phyloP scores from a whole-genome alignment of 331 rosid species.

The Acacia concinna region DNA sequence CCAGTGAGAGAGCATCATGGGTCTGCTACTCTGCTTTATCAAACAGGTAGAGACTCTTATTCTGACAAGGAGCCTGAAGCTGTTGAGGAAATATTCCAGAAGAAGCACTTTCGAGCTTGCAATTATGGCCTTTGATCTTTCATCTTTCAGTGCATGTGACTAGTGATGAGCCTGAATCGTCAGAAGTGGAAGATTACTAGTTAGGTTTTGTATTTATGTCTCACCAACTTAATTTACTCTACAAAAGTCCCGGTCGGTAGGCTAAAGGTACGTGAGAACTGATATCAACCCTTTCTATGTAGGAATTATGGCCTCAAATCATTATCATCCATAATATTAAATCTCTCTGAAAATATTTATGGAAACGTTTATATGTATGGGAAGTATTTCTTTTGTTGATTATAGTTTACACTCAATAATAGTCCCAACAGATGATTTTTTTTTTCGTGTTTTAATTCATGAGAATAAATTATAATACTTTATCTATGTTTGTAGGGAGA shows the following conservation, averaged over 20 bases:
- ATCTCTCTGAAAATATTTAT: not conserved
- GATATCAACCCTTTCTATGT: not conserved
- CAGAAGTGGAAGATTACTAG: not conserved
- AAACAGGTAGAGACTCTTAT: conserved; percentile 5
- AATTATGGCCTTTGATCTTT: conserved; percentile 4
- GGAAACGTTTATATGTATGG: not conserved
- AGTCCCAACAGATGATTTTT: not conserved
- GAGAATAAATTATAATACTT: too few species aligned
- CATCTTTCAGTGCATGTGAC: not conserved
- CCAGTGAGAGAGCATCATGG: not conserved
- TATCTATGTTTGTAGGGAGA: too few species aligned
- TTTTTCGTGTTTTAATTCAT: not conserved
- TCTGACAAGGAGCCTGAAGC: not conserved
- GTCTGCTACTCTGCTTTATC: conserved; percentile 12
- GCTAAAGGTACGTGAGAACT: conserved; percentile 2
- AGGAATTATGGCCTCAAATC: not conserved
- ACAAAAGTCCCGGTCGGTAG: not conserved
- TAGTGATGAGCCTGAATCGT: not conserved
- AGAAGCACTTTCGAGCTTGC: conserved; percentile 7
- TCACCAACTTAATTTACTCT: not conserved
- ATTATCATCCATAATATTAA: not conserved
- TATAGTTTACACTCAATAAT: not conserved
- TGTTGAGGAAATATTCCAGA: not conserved
- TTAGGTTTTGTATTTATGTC: conserved; percentile 5
- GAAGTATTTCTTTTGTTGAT: not conserved